Percentiles rank a stretch among this genome's conserved stretches.
phyloP scores from a whole-genome alignment of 2,329 filamentous ascomycete genomes.

The Diaporthe vaccinii region DNA sequence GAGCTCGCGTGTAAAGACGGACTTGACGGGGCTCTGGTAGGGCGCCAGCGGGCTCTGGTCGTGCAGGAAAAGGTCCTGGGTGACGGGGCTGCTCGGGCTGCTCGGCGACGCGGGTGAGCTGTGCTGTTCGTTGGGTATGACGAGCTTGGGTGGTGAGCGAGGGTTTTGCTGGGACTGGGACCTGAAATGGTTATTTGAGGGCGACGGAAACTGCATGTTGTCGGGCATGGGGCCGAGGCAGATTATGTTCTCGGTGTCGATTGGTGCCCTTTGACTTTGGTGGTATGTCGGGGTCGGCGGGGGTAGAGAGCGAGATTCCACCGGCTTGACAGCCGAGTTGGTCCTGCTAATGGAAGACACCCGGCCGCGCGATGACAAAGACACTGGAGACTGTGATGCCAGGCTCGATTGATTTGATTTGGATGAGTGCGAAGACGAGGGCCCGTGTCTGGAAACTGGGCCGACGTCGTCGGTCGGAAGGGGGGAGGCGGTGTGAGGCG shows the following conservation, averaged over 20 bases:
- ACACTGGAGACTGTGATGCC: constrained; percentile 41
- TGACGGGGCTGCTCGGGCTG: constrained; percentile 47
- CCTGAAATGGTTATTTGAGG: constrained; percentile 41
- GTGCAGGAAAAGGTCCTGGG: constrained; percentile 45
- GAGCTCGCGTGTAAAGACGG: constrained; percentile 36
- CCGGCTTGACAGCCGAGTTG: constrained; percentile 43
- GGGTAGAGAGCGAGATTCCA: constrained; percentile 31
- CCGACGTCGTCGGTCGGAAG: constrained; percentile 4
- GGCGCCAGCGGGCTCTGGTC: constrained; percentile 33
- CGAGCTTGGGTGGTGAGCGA: constrained; percentile 22
- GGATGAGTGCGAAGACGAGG: constrained; percentile 34
- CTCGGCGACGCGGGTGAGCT: constrained; percentile 9
- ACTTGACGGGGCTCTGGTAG: constrained; percentile 32
- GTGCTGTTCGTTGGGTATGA: not conserved
- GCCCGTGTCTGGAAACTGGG: not conserved
- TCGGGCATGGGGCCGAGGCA: constrained; percentile 68
- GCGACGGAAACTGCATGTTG: constrained; percentile 57
- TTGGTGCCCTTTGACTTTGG: constrained; percentile 60
- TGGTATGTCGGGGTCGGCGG: constrained; percentile 49
- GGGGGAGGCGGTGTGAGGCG: constrained; percentile 32
- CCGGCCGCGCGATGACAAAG: constrained; percentile 15
- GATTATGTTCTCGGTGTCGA: constrained; percentile 66
- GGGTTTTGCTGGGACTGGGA: constrained; percentile 11
- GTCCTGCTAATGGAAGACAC: constrained; percentile 47
- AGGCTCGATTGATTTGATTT: constrained; percentile 43